A percentile compares a stretch with the other conserved stretches of the same genome.
Conservation (phyloP, 73 alveolate species). For the Symbiodinium pilosum region DNA sequence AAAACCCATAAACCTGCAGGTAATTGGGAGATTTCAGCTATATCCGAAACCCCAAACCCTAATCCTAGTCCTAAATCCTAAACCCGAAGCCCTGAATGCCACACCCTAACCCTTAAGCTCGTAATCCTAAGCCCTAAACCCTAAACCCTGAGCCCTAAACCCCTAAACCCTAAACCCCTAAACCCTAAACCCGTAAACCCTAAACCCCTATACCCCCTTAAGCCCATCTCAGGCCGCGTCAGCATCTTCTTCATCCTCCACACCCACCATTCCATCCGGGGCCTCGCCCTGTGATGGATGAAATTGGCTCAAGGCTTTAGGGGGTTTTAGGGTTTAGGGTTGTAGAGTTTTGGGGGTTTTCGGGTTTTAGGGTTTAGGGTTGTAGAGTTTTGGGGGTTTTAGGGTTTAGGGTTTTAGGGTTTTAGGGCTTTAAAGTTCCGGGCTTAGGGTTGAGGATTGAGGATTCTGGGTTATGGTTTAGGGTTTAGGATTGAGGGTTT, state of each 20-base stretch:
- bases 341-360: not conserved
- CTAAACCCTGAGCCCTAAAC: too few relatives aligned
- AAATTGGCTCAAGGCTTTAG: not conserved
- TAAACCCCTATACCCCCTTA: not conserved
- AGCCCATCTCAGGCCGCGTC: not conserved
- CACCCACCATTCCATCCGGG: constrained; percentile 38
- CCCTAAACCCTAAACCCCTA: too few relatives aligned
- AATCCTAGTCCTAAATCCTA: too few relatives aligned
- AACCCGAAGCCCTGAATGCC: too few relatives aligned
- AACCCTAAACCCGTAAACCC: not conserved
- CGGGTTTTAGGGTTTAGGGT: not conserved
- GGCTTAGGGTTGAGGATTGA: not conserved
- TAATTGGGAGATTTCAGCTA: too few relatives aligned
- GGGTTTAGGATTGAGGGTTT: not conserved
- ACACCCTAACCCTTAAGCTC: too few relatives aligned
- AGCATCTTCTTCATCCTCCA: constrained; percentile 84
- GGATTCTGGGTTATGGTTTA: not conserved
- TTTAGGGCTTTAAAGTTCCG: too few relatives aligned
- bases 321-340: not conserved
- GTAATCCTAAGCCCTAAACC: too few relatives aligned
- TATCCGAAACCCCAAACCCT: too few relatives aligned
- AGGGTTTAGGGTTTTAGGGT: not conserved
- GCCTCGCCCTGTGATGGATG: constrained; percentile 25
- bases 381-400: not conserved
- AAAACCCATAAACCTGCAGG: not conserved